phyloP scores from a whole-genome alignment of 1,284 basidiomycete genomes.

The Butyriboletus appendiculatus region DNA sequence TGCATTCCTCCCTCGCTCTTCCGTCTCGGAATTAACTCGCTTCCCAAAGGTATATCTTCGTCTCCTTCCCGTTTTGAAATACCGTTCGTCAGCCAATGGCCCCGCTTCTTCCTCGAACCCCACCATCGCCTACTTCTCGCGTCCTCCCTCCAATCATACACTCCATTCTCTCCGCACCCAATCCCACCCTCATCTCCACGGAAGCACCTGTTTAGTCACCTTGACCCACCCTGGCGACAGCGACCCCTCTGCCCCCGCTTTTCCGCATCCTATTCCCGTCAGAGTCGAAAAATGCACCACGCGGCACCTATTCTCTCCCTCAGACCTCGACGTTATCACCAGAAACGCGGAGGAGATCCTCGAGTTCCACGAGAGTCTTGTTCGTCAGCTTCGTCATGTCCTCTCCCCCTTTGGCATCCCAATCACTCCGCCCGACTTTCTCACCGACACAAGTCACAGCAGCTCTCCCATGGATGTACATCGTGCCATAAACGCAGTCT shows the following conservation, averaged over 20 bases:
- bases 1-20: conserved; percentile 6
- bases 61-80: conserved; percentile 32
- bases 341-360: conserved; percentile 79
- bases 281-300: conserved; percentile 40
- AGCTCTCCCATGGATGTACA: conserved; percentile 14
- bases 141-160: conserved; percentile 34
- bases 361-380: conserved; percentile 70
- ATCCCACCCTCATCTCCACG: conserved; percentile 21
- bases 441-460: conserved; percentile 13
- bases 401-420: conserved; percentile 54
- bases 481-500: conserved; percentile 57
- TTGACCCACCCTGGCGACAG: conserved; percentile 7
- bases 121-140: conserved; percentile 39
- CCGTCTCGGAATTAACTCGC: conserved; percentile 24
- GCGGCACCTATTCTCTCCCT: conserved; percentile 53
- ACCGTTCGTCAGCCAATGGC: conserved; percentile 34
- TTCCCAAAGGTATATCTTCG: conserved; percentile 34
- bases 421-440: conserved; percentile 31
- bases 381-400: conserved; percentile 58
- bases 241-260: not conserved
- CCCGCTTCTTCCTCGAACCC: conserved; percentile 39
- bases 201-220: not conserved
- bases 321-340: conserved; percentile 58
- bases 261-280: conserved; percentile 9
- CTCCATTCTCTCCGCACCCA: conserved; percentile 21